Evolutionary conservation across 805 yeast species (phyloP).

Genomic region (Starmera pachycereana): DNA sequence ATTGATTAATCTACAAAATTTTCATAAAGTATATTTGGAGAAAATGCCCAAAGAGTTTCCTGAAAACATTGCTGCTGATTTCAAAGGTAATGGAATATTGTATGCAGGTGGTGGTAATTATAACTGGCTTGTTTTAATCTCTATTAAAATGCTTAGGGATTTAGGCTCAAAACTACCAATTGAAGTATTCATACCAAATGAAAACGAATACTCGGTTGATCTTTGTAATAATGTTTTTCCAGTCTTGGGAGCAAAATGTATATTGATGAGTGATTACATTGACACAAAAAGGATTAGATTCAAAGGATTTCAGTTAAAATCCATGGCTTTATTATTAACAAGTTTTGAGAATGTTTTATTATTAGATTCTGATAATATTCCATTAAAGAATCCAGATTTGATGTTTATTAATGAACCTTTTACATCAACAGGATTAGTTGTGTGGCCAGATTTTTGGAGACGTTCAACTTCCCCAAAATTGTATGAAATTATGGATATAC

Average conservation of each 20-base stretch:
- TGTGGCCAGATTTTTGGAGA: constrained; percentile 69
- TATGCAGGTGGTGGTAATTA: constrained; percentile 70
- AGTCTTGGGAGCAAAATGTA: constrained; percentile 53
- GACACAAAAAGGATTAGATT: constrained; percentile 31
- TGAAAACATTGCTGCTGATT: constrained; percentile 20
- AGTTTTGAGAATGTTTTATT: constrained; percentile 66
- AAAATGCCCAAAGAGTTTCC: constrained; percentile 33
- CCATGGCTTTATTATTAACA: constrained; percentile 66
- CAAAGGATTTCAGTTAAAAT: constrained; percentile 56
- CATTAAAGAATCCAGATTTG: constrained; percentile 38
- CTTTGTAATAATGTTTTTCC: constrained; percentile 62
- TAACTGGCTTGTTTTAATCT: constrained; percentile 50
- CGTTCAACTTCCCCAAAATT: constrained; percentile 52
- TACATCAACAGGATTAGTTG: constrained; percentile 31
- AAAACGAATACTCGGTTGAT: constrained; percentile 60
- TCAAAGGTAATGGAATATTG: constrained; percentile 50
- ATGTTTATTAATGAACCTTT: constrained; percentile 27
- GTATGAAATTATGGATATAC: constrained; percentile 43
- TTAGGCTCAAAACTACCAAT: constrained; percentile 64
- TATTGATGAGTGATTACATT: constrained; percentile 37
- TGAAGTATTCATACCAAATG: constrained; percentile 70
- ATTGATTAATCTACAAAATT: constrained; percentile 6
- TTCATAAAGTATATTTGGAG: constrained; percentile 14
- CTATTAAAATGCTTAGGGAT: constrained; percentile 45
- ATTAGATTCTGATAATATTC: constrained; percentile 67